Percentiles rank a stretch among this genome's conserved stretches.
Conservation (phyloP, 768 basidiomycete species). For the Mycena maculata region DNA sequence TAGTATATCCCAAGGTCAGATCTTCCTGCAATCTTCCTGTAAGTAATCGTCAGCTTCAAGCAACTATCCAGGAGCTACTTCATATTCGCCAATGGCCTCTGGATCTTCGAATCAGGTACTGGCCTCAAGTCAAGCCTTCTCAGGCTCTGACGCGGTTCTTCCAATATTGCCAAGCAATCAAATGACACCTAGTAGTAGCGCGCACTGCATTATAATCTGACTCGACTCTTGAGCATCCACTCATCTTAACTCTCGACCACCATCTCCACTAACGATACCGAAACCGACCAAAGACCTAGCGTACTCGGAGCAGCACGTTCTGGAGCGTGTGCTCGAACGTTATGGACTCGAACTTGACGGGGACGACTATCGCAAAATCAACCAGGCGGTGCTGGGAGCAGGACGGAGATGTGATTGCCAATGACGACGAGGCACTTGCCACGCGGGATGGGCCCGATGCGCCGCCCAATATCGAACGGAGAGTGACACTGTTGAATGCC, state of each 20-base stretch:
- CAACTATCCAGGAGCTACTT: no score
- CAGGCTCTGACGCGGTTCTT: no score
- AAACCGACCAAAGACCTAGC: constrained; percentile 28
- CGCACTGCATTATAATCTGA: not conserved
- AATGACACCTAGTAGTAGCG: no score
- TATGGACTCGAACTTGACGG: constrained; percentile 21
- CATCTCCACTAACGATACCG: constrained; percentile 20
- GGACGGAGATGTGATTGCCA: no score
- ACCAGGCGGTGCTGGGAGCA: constrained; percentile 22
- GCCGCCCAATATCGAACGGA: not conserved
- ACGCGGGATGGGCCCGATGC: not conserved
- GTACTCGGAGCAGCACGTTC: constrained; percentile 33
- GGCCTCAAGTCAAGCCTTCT: no score
- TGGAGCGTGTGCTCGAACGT: constrained; percentile 30
- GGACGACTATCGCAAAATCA: constrained; percentile 29
- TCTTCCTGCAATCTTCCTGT: no score
- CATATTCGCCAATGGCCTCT: no score
- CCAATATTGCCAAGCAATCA: no score
- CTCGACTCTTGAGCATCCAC: not conserved
- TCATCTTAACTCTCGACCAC: not conserved
- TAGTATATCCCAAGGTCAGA: no score
- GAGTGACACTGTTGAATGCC: constrained; percentile 21
- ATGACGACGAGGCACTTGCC: not conserved
- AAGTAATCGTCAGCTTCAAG: no score
- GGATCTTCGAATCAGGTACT: no score